Evolutionary conservation across 2,329 filamentous ascomycete species (phyloP).

Genomic region (Penicillium griseofulvum): DNA sequence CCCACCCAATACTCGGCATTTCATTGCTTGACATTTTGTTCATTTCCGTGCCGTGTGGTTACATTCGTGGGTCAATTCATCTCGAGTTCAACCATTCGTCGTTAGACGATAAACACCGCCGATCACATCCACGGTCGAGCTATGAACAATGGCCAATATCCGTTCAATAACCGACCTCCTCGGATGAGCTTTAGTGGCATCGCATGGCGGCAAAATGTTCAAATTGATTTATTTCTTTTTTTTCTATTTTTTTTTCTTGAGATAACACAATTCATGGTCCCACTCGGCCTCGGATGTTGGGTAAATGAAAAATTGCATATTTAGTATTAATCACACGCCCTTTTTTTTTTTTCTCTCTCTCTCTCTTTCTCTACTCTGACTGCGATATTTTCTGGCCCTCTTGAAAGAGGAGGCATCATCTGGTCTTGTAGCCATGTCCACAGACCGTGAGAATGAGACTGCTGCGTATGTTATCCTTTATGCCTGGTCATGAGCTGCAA

Average conservation of each 20-base stretch:
- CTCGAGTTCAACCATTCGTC: slow-evolving; percentile 6
- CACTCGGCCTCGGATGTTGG: slow-evolving; percentile 19
- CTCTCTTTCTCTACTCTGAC: not conserved
- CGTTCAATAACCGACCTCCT: slow-evolving; percentile 11
- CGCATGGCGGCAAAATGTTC: not conserved
- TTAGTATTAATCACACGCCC: slow-evolving; percentile 25
- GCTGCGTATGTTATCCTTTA: slow-evolving; percentile 18
- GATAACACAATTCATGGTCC: slow-evolving; percentile 7
- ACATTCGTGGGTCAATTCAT: slow-evolving; percentile 23
- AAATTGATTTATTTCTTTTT: slow-evolving; percentile 1
- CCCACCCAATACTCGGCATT: not conserved
- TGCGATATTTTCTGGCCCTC: slow-evolving; percentile 12
- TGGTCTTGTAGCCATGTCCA: slow-evolving; percentile 20
- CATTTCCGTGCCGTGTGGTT: slow-evolving; percentile 26
- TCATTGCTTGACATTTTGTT: not conserved
- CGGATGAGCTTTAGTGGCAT: slow-evolving; percentile 9
- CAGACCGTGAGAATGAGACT: slow-evolving; percentile 29
- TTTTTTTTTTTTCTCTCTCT: not conserved
- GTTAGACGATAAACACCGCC: slow-evolving; percentile 12
- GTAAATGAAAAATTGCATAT: slow-evolving; percentile 19
- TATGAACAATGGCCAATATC: slow-evolving; percentile 18
- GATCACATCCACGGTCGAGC: slow-evolving; percentile 24
- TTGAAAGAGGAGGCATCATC: slow-evolving; percentile 4
- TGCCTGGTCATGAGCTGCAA: not conserved
- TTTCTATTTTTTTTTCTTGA: not conserved